These are phyloP conservation scores for Pulveroboletus sp. DNA, from an alignment of 1,284 basidiomycete species.

Conservation along the genomic window DNA sequence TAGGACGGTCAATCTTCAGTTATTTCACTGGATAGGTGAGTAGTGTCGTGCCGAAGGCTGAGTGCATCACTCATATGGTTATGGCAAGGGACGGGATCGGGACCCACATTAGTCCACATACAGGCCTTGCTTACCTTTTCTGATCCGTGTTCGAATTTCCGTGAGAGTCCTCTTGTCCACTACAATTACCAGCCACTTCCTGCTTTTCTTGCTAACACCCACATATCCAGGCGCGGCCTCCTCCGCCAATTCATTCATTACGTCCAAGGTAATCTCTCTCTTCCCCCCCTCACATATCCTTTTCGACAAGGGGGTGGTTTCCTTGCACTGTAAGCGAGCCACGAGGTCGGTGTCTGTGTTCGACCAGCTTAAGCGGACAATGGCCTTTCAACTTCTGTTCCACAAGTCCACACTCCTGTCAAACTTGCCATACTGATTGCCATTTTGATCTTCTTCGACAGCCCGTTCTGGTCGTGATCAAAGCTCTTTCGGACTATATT, in stretches of 20 bases:
- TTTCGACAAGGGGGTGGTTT: conserved; percentile 3
- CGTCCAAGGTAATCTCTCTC: conserved; percentile 45
- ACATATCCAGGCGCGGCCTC: conserved; percentile 62
- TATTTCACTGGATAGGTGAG: conserved; percentile 24
- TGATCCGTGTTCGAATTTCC: conserved; percentile 36
- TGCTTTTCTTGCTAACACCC: conserved; percentile 17
- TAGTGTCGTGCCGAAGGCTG: conserved; percentile 3
- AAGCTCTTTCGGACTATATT: conserved; percentile 25
- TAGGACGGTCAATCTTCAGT: conserved; percentile 8
- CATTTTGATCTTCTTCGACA: conserved; percentile 20
- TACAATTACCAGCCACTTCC: not conserved
- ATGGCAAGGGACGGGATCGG: conserved; percentile 37
- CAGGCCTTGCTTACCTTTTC: conserved; percentile 40
- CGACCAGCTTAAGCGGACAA: conserved; percentile 27
- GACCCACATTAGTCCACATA: conserved; percentile 49
- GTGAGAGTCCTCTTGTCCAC: conserved; percentile 41
- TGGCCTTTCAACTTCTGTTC: conserved; percentile 22
- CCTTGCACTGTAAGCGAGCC: conserved; percentile 26
- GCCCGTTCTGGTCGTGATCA: conserved; percentile 30
- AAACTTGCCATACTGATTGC: conserved; percentile 19
- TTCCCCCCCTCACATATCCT: not conserved
- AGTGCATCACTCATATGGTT: conserved; percentile 29
- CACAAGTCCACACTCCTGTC: conserved; percentile 26
- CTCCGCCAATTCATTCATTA: conserved; percentile 66
- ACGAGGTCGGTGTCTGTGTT: conserved; percentile 23